Evolutionary conservation across 2,329 filamentous ascomycete genomes (phyloP).

Genomic region (Neofusicoccum umdonicola): DNA sequence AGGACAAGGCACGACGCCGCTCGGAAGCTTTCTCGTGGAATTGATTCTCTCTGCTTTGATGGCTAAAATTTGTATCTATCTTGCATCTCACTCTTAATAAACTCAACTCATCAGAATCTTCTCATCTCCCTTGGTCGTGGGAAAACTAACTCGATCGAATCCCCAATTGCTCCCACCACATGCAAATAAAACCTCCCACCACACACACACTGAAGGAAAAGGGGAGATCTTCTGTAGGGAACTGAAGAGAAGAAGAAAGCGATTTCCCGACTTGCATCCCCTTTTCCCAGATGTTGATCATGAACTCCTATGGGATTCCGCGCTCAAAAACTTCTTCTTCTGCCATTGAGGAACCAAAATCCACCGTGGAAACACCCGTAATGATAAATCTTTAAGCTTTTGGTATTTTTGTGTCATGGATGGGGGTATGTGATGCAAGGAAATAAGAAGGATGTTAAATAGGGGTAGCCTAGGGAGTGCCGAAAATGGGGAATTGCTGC

Average conservation of each 20-base stretch:
- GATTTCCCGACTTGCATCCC: background rate
- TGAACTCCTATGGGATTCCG: too few relatives aligned
- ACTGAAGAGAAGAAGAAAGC: background rate
- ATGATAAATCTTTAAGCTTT: slow-evolving; percentile 6
- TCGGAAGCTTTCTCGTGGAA: too few relatives aligned
- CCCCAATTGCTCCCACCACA: background rate
- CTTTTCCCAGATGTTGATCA: too few relatives aligned
- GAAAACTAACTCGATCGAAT: background rate
- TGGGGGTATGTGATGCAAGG: slow-evolving; percentile 13
- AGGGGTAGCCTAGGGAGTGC: background rate
- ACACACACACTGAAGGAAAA: background rate
- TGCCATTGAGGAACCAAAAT: background rate
- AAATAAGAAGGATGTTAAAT: background rate
- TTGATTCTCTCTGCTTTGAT: background rate
- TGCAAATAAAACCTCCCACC: background rate
- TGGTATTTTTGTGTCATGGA: background rate
- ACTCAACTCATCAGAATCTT: background rate
- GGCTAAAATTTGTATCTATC: background rate
- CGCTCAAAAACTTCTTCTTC: background rate
- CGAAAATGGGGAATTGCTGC: background rate
- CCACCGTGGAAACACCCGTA: background rate
- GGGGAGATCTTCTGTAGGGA: background rate
- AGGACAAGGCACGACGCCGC: too few relatives aligned
- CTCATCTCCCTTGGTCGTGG: background rate
- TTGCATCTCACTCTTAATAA: background rate